These are phyloP conservation scores for Leccinum griseonigrum DNA, from an alignment of 1,284 basidiomycete species.

Conservation along the genomic window DNA sequence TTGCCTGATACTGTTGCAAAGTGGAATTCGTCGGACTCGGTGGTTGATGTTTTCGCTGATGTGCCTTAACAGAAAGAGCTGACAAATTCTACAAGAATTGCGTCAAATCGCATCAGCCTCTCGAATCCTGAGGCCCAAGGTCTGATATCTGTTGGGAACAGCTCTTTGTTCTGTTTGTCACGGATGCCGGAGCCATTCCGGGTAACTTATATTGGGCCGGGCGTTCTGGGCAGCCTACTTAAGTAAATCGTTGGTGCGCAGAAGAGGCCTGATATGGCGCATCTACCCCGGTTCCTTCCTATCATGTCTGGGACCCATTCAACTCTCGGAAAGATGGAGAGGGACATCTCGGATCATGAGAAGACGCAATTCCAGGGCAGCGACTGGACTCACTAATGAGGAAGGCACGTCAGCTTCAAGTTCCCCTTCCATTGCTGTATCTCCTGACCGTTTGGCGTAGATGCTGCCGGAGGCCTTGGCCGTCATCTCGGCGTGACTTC, in stretches of 20 bases:
- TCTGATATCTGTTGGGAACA: no score
- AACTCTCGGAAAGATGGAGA: slow-evolving; percentile 2
- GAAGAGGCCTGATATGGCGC: not conserved
- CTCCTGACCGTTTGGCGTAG: slow-evolving; percentile 29
- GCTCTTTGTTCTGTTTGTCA: not conserved
- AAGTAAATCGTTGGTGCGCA: not conserved
- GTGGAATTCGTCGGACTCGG: not conserved
- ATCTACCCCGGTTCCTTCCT: no score
- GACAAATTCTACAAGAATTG: not conserved
- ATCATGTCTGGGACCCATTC: slow-evolving; percentile 11
- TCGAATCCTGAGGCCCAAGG: not conserved
- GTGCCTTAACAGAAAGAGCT: not conserved
- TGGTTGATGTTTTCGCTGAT: not conserved
- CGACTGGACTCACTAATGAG: slow-evolving; percentile 23
- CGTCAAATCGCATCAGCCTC: not conserved
- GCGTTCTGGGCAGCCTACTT: not conserved
- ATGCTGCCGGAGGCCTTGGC: slow-evolving; percentile 47
- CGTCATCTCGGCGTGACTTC: slow-evolving; percentile 48
- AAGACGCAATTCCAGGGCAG: not conserved
- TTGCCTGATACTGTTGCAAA: not conserved
- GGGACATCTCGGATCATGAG: not conserved
- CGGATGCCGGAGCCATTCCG: not conserved
- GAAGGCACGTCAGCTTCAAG: slow-evolving; percentile 23
- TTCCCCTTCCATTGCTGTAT: not conserved
- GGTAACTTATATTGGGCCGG: not conserved